These are phyloP conservation scores for Hypoxylon sp. DNA, from an alignment of 2,329 filamentous ascomycete genomes.

Conservation along the genomic window DNA sequence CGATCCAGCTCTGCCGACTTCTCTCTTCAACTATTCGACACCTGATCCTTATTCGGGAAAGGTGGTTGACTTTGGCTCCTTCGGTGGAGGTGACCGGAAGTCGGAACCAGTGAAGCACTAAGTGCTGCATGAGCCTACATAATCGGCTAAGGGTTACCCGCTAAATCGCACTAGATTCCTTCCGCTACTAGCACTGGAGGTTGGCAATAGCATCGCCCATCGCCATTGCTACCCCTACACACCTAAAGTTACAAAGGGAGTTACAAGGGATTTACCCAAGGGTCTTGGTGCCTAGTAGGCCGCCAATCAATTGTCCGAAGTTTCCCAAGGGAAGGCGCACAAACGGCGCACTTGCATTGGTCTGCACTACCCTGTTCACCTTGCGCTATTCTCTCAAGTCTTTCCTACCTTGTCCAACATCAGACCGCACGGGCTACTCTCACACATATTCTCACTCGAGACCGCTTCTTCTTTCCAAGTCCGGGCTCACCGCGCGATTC, in stretches of 20 bases:
- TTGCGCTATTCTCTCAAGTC: conserved; percentile 29
- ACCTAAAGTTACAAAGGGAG: conserved; percentile 30
- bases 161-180: conserved; percentile 25
- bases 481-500: conserved; percentile 36
- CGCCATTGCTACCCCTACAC: conserved; percentile 4
- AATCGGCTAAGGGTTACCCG: conserved; percentile 36
- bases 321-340: conserved; percentile 35
- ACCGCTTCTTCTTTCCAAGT: conserved; percentile 27
- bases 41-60: conserved; percentile 35
- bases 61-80: conserved; percentile 30
- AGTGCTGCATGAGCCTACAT: conserved; percentile 34
- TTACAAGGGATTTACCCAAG: conserved; percentile 38
- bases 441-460: conserved; percentile 28
- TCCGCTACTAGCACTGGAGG: conserved; percentile 2
- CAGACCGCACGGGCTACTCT: conserved; percentile 14
- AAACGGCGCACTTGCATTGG: conserved; percentile 44
- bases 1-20: conserved; percentile 35
- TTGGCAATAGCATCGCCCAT: conserved; percentile 7
- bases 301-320: conserved; percentile 39
- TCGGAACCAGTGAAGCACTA: conserved; percentile 30
- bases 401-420: conserved; percentile 31
- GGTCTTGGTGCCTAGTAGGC: conserved; percentile 32
- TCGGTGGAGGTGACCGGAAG: conserved; percentile 40
- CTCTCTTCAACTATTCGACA: conserved; percentile 38
- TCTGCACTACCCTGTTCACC: conserved; percentile 39